Base-by-base conservation (phyloP, 2,329 filamentous ascomycete genomes). In the Orbilia blumenaviensis region DNA sequence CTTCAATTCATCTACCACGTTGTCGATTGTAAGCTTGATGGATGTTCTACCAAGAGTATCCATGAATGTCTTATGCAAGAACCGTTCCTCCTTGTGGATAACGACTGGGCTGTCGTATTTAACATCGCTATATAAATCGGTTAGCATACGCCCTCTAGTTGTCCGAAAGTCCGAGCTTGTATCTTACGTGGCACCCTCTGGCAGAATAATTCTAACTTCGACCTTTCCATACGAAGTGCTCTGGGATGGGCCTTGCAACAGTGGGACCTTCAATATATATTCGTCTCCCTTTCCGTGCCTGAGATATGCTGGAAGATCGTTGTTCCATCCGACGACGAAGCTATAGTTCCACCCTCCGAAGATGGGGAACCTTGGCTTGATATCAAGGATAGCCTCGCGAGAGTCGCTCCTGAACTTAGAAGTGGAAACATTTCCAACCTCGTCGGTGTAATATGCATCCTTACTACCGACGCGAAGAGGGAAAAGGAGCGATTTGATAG, bases 261-360 rank as follows among this genome's bases (percentile, higher is more conserved):
- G 95, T 6, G 95, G 94, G 6, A 97, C 90, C 81, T 92, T 96
- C 75, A 99, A 87, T 8, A 96, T 87, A 81, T 92, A 96, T n/a
- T 89, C 88, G 74, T 92, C 89, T 25, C 87, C 87, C 79, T 86
- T 88, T 23, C 85, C 81, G 80, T 85, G 86, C 80, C 92, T 90
- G 79, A 99, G 82, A 82, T 92, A 95, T 69, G 88, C 88, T 80
- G 89, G 89, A 27, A 96, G 86, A 79, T 96, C 89, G 62, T 92
- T 90, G 84, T 98, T 96, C 95, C 95, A 99, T 79, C 95, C 95
- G 69, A 98, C 90, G 73, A 91, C 92, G 86, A 98, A 99, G 79
- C 92, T 95, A 84, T 97, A 98, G 84, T 96, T 97, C 95, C 95
- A 99, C 76, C 92, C 93, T 75, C 95, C 95, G 81, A 97, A 99